Evolutionary conservation across 441 rosid species (phyloP).

Genomic region (Kokia cookei): DNA sequence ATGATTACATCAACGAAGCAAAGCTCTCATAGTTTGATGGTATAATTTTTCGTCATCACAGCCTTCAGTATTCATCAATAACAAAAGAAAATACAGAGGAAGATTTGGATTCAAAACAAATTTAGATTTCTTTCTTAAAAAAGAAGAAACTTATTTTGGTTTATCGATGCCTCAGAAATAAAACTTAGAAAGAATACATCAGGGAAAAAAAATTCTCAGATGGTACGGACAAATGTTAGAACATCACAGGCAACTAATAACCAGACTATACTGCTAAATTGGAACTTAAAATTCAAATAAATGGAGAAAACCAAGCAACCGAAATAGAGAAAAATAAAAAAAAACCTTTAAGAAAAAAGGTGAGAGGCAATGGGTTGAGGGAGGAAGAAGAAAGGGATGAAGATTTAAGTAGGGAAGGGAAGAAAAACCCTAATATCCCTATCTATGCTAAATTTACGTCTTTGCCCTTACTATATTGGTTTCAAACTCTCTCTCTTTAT

Average conservation of each 20-base stretch:
- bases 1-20: background rate
- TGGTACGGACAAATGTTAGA: no score
- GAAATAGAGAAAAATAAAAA: background rate
- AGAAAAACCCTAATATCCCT: background rate
- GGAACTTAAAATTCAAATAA: slow-evolving; percentile 28
- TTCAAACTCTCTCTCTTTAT: no score
- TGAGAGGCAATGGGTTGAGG: background rate
- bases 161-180: slow-evolving; percentile 30
- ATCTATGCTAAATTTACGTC: background rate
- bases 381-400: background rate
- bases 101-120: no score
- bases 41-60: background rate
- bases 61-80: background rate
- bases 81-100: no score
- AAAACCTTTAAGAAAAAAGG: background rate
- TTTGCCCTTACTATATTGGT: background rate
- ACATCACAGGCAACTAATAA: no score
- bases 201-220: slow-evolving; percentile 11
- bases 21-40: background rate
- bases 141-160: background rate
- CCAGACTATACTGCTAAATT: no score
- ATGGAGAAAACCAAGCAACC: slow-evolving; percentile 41
- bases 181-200: background rate
- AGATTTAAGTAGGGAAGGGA: background rate
- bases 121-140: background rate